phyloP scores from a whole-genome alignment of 371 early-diverging fungal genomes.

The Mucor piriformis region DNA sequence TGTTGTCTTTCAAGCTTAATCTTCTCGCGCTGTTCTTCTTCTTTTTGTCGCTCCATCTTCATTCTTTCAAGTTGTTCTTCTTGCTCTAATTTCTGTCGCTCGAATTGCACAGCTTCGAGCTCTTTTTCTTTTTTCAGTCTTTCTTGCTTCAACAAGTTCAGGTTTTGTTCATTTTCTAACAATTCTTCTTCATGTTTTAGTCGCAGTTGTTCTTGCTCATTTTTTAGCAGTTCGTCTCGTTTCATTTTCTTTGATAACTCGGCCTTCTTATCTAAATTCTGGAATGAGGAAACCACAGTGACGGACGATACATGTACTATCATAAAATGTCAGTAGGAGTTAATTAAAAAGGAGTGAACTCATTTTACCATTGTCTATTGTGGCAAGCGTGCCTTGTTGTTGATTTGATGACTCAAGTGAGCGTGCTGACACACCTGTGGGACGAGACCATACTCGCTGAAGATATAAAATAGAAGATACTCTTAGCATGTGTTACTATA shows the following conservation, averaged over 20 bases:
- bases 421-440: neutral
- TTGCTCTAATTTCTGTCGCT: neutral
- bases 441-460: conserved; percentile 14
- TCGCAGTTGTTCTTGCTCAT: neutral
- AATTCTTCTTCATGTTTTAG: neutral
- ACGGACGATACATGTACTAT: no score
- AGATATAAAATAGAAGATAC: conserved; percentile 24
- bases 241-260: no score
- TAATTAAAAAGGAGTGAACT: no score
- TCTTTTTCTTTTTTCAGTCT: neutral
- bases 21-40: neutral
- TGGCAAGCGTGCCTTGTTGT: no score
- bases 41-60: neutral
- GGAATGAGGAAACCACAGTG: no score
- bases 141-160: neutral
- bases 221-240: neutral
- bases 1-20: neutral
- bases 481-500: conserved; percentile 11
- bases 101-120: neutral
- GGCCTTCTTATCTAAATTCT: no score
- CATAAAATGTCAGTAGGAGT: no score
- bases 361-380: no score
- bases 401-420: neutral
- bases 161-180: neutral
- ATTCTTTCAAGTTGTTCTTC: neutral